Conservation (phyloP, 176 grass and related monocot genomes). For the Urochloa ruziziensis region DNA sequence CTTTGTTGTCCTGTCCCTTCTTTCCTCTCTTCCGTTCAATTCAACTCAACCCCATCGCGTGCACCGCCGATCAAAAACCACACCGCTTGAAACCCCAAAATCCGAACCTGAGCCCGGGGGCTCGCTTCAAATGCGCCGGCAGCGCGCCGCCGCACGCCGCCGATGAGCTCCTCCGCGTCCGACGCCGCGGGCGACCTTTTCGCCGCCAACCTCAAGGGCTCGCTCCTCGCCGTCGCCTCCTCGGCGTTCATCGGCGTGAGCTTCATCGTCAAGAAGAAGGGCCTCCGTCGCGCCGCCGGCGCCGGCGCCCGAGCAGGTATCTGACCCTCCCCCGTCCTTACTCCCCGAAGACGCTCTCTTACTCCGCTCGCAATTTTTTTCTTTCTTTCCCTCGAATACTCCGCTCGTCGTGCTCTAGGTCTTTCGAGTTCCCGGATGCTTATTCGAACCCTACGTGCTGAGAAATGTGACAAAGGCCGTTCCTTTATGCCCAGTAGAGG, state of each 20-base stretch:
- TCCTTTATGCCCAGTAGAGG: neutral
- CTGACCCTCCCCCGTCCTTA: neutral
- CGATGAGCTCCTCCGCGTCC: conserved; percentile 30
- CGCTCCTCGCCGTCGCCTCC: conserved; percentile 79
- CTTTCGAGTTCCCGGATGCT: conserved; percentile 29
- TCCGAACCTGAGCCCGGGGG: neutral
- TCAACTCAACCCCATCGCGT: conserved; percentile 17
- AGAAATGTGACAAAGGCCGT: neutral
- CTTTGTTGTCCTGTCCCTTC: neutral
- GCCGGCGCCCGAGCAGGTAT: conserved; percentile 70
- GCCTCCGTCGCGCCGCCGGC: conserved; percentile 76
- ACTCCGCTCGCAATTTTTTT: neutral
- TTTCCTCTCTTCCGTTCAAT: neutral
- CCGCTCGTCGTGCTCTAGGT: conserved; percentile 16
- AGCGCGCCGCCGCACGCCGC: conserved; percentile 24
- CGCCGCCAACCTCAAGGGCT: conserved; percentile 81
- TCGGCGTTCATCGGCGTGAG: conserved; percentile 95
- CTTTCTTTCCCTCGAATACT: neutral
- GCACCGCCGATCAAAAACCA: neutral
- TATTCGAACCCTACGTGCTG: conserved; percentile 11
- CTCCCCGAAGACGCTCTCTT: neutral
- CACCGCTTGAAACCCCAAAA: neutral
- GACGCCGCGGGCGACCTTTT: conserved; percentile 56
- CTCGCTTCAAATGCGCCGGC: conserved; percentile 36
- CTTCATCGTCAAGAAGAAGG: conserved; percentile 99